These are phyloP conservation scores for Diospyros kaki DNA, from an alignment of 148 eudicot genomes.

Conservation along the genomic window DNA sequence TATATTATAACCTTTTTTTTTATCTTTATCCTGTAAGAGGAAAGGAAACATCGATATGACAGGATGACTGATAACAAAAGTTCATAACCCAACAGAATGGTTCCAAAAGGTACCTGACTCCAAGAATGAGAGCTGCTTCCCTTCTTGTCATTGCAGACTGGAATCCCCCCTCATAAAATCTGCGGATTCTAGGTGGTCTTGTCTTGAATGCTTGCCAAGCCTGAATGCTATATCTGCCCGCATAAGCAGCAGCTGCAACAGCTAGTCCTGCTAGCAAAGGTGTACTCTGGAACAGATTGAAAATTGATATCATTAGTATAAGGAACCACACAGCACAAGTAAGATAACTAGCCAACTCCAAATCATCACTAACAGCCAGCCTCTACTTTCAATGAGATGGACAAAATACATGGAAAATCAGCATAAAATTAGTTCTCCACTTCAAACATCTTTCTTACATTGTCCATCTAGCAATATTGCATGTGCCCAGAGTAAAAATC, in stretches of 20 bases:
- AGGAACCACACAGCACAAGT: neutral
- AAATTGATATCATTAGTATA: neutral
- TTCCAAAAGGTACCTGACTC: conserved; percentile 45
- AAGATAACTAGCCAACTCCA: neutral
- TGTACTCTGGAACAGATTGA: conserved; percentile 30
- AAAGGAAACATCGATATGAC: too few relatives aligned
- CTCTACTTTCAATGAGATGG: neutral
- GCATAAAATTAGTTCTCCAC: too few relatives aligned
- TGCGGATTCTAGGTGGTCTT: conserved; percentile 62
- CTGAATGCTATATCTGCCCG: conserved; percentile 63
- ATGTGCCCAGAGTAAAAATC: neutral
- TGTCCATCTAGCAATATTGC: too few relatives aligned
- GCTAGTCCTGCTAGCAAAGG: conserved; percentile 64
- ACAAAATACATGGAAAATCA: neutral
- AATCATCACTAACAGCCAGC: neutral
- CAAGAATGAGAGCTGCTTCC: conserved; percentile 79
- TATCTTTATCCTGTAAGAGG: too few relatives aligned
- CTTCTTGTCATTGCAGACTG: conserved; percentile 72
- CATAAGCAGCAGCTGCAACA: conserved; percentile 61
- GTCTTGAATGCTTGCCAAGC: conserved; percentile 91
- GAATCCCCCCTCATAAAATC: conserved; percentile 69
- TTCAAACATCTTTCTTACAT: too few relatives aligned
- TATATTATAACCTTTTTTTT: too few relatives aligned
- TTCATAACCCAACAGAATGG: too few relatives aligned
- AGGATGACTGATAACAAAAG: too few relatives aligned